Percentiles rank a stretch among this genome's conserved stretches.
These are phyloP conservation scores for Tylopilus vinaceipallidus DNA, from an alignment of 768 basidiomycete species.

Conservation along the genomic window DNA sequence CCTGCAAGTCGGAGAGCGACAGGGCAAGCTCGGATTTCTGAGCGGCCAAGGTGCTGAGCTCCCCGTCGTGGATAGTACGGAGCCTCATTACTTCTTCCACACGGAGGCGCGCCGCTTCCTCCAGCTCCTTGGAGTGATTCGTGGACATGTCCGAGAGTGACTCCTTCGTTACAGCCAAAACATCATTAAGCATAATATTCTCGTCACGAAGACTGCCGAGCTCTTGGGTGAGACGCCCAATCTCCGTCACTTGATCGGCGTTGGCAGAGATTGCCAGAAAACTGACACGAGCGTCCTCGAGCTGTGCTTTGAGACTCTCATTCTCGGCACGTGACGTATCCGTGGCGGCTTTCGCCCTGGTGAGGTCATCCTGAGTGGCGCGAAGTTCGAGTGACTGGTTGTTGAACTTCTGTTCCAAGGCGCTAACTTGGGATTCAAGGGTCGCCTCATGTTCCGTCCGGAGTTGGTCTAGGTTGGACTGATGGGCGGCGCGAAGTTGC, in stretches of 20 bases:
- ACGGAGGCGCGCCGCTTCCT: slow-evolving; percentile 67
- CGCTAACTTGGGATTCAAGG: slow-evolving; percentile 54
- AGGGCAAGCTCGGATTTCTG: slow-evolving; percentile 64
- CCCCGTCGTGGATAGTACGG: slow-evolving; percentile 56
- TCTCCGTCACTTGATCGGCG: slow-evolving; percentile 52
- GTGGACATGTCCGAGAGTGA: slow-evolving; percentile 69
- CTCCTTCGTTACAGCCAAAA: slow-evolving; percentile 64
- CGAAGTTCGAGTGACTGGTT: slow-evolving; percentile 70
- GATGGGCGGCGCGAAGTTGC: slow-evolving; percentile 65
- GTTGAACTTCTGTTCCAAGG: slow-evolving; percentile 61
- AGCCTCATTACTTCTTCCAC: slow-evolving; percentile 70
- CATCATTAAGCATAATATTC: slow-evolving; percentile 59
- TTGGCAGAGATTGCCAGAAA: slow-evolving; percentile 38
- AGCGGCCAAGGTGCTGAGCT: slow-evolving; percentile 50
- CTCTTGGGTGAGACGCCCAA: slow-evolving; percentile 55
- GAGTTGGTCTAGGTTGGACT: slow-evolving; percentile 56
- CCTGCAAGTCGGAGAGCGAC: slow-evolving; percentile 71
- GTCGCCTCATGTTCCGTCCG: slow-evolving; percentile 61
- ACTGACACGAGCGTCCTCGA: slow-evolving; percentile 59
- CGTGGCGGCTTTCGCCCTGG: slow-evolving; percentile 65
- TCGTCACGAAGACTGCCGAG: slow-evolving; percentile 68
- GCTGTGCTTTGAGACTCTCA: slow-evolving; percentile 55
- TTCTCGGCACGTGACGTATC: slow-evolving; percentile 53
- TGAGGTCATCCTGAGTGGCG: slow-evolving; percentile 81
- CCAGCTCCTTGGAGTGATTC: slow-evolving; percentile 70